phyloP scores from a whole-genome alignment of 768 basidiomycete genomes.

The Postia placenta region DNA sequence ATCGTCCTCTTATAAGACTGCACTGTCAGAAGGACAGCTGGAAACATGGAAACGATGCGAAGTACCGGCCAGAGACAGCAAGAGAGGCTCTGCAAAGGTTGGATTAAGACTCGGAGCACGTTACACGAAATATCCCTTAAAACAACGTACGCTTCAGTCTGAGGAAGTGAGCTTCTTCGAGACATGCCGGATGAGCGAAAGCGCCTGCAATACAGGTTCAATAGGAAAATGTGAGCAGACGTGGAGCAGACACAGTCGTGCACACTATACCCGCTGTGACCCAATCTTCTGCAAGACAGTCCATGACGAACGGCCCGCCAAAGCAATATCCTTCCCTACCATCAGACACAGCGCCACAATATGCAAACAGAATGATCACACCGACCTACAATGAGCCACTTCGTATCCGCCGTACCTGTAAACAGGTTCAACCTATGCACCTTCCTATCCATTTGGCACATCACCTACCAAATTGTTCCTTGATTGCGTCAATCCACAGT shows the following conservation, averaged over 20 bases:
- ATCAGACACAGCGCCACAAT: background rate
- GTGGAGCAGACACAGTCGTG: background rate
- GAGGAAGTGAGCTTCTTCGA: slow-evolving; percentile 43
- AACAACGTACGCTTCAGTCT: slow-evolving; percentile 38
- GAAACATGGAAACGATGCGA: background rate
- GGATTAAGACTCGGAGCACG: too few relatives aligned
- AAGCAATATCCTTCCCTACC: slow-evolving; percentile 46
- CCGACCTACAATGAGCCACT: slow-evolving; percentile 14
- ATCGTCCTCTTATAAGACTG: slow-evolving; percentile 40
- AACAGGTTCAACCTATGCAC: background rate
- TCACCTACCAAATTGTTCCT: slow-evolving; percentile 41
- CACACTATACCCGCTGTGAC: slow-evolving; percentile 37
- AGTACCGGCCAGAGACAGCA: slow-evolving; percentile 50
- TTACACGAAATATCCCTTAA: background rate
- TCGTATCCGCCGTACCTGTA: slow-evolving; percentile 17
- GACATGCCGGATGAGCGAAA: slow-evolving; percentile 48
- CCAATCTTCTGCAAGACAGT: slow-evolving; percentile 38
- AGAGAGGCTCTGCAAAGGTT: slow-evolving; percentile 42
- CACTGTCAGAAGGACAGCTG: background rate
- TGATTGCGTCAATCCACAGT: slow-evolving; percentile 47
- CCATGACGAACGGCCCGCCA: slow-evolving; percentile 46
- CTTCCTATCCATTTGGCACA: too few relatives aligned
- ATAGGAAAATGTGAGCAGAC: background rate
- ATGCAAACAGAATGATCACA: background rate
- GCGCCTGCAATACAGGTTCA: slow-evolving; percentile 30